Evolutionary conservation across 78 protist species (phyloP).

Genomic region (Monosiga brevicollis): DNA sequence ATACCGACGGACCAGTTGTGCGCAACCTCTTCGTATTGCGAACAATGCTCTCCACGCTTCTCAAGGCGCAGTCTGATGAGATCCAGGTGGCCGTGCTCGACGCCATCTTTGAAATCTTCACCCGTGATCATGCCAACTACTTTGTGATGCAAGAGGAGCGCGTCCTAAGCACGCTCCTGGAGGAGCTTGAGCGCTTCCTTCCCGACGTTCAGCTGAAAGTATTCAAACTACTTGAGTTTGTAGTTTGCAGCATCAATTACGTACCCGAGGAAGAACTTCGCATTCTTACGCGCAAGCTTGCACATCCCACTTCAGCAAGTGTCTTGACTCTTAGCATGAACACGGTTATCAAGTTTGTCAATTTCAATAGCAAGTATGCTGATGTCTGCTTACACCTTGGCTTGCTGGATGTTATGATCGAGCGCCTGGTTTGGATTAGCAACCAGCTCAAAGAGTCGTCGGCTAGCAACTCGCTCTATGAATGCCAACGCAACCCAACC

Average conservation of each 20-base stretch:
- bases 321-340: background rate
- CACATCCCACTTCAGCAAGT: background rate
- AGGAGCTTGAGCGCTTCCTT: too few relatives aligned
- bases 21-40: background rate
- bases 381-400: background rate
- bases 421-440: background rate
- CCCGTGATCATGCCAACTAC: background rate
- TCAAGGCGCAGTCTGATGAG: background rate
- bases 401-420: background rate
- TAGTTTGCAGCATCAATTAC: background rate
- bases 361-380: background rate
- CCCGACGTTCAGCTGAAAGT: background rate
- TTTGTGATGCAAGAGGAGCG: background rate
- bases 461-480: too few relatives aligned
- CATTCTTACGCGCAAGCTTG: background rate
- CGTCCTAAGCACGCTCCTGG: background rate
- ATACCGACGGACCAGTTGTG: too few relatives aligned
- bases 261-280: background rate
- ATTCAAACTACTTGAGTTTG: background rate
- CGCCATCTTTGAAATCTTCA: background rate
- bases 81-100: too few relatives aligned
- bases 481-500: background rate
- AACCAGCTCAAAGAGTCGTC: background rate
- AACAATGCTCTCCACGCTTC: background rate
- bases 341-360: background rate